A percentile compares a stretch with the other conserved stretches of the same genome.
These are phyloP conservation scores for Dendrobium chrysotoxum DNA, from an alignment of 106 monocot genomes.

Conservation along the genomic window DNA sequence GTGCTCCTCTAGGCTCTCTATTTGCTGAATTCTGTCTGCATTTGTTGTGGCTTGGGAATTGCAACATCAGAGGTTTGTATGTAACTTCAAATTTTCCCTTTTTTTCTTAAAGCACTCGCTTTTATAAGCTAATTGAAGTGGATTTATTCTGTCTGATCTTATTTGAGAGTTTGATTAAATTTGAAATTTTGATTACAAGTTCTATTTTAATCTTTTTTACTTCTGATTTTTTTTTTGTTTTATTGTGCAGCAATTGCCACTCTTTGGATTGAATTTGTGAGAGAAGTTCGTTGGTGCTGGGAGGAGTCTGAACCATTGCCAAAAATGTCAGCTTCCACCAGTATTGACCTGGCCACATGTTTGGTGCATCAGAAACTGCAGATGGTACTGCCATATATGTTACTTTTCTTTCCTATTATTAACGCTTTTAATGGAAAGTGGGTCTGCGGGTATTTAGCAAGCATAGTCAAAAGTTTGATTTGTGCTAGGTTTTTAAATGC, in stretches of 20 bases:
- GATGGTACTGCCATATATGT: slow-evolving; percentile 48
- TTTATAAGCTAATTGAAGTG: background rate
- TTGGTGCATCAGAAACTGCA: slow-evolving; percentile 94
- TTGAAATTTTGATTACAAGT: background rate
- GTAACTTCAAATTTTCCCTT: background rate
- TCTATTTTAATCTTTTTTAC: background rate
- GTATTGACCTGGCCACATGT: slow-evolving; percentile 82
- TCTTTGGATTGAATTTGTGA: slow-evolving; percentile 96
- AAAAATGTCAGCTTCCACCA: slow-evolving; percentile 40
- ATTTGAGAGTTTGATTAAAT: background rate
- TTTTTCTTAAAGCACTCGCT: background rate
- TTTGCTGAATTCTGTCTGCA: slow-evolving; percentile 97
- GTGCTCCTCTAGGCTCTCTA: slow-evolving; percentile 77
- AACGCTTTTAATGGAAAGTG: background rate
- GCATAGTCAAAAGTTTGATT: background rate
- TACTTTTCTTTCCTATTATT: background rate
- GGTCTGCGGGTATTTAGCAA: background rate
- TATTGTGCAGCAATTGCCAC: slow-evolving; percentile 59
- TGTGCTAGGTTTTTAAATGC: background rate
- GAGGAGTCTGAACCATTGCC: slow-evolving; percentile 91
- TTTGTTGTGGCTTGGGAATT: slow-evolving; percentile 93
- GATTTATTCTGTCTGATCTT: slow-evolving; percentile 5
- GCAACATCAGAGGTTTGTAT: slow-evolving; percentile 74
- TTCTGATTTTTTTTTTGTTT: slow-evolving; percentile 5
- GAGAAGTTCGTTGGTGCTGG: slow-evolving; percentile 99